phyloP scores from a whole-genome alignment of 2,329 filamentous ascomycete genomes.

The Colletotrichum sp. region DNA sequence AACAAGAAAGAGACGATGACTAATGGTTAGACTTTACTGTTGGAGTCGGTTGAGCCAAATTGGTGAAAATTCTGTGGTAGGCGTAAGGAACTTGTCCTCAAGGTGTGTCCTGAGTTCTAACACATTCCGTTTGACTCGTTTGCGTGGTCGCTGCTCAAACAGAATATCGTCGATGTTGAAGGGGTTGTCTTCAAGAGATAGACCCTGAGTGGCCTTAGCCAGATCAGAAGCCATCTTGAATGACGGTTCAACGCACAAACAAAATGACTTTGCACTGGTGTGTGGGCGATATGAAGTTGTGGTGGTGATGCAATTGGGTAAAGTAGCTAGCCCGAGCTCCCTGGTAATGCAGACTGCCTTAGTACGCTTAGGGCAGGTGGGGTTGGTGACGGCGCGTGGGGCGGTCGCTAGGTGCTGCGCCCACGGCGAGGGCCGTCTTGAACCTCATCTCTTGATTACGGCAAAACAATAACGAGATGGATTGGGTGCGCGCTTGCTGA shows the following conservation, averaged over 20 bases:
- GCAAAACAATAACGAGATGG: background rate
- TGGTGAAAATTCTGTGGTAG: slow-evolving; percentile 78
- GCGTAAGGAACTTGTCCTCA: slow-evolving; percentile 79
- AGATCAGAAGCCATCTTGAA: slow-evolving; percentile 18
- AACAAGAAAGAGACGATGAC: background rate
- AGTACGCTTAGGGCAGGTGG: background rate
- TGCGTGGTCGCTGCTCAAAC: slow-evolving; percentile 47
- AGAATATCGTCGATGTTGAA: slow-evolving; percentile 62
- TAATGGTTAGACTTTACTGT: slow-evolving; percentile 54
- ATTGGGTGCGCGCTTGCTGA: background rate
- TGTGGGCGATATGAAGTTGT: background rate
- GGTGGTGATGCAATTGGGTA: background rate
- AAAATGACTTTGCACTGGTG: background rate
- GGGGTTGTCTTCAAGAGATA: slow-evolving; percentile 8
- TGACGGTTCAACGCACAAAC: background rate
- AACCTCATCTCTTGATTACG: background rate
- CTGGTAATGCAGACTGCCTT: background rate
- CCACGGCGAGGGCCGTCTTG: background rate
- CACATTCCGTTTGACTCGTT: slow-evolving; percentile 54
- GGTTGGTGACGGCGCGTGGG: background rate
- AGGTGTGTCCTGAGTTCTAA: slow-evolving; percentile 73
- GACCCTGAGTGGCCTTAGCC: slow-evolving; percentile 14
- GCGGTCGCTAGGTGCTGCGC: background rate
- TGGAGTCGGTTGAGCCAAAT: slow-evolving; percentile 91
- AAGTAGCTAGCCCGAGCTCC: background rate